Base-by-base conservation (phyloP, 768 basidiomycete species). In the Kwoniella botswanensis region DNA sequence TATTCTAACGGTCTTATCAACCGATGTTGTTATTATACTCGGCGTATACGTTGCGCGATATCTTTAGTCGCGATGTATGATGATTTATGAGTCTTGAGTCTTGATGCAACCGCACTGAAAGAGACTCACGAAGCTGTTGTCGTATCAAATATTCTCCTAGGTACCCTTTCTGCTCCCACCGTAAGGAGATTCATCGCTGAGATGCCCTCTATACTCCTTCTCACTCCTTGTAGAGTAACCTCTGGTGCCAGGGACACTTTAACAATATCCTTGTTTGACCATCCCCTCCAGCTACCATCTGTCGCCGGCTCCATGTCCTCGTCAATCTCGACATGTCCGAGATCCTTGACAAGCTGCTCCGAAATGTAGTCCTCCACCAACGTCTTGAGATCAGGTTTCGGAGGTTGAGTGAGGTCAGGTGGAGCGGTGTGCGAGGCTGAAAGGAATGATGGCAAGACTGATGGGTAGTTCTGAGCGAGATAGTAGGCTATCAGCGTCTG, bases 1-100 rank as follows among this genome's bases (percentile, higher is more conserved):
- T 6, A 80, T 73, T 62, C 74, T 76, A 43, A 83, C 67, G 7
- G 76, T 72, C 75, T 80, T 81, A 73, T 83, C 82, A 6, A 80
- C 80, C 11, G 79, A 80, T 0, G 79, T 76, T 4, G 76, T 75
- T 21, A 83, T 43, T 54, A 82, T 78, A 22, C 71, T 73, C 22
- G 67, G 58, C 2, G 63, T 60, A 41, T 74, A 76, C 4, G 54
- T 42, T 5, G 77, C 70, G 26, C 59, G 52, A 68, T 79, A 78
- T 41, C 77, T 82, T 55, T 35, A 17, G 7, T 35, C 6, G n/a
- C 7, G 61, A 44, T 4, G 61, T 12, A 26, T 18, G 12, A 43
- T n/a, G 41, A 63, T 6, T 6, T 22, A 24, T 43, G 58, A 59
- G n/a, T 65, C 68, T 42, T 24, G 53, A 12, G 35, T n/a, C 2